Evolutionary conservation across 225 moss, liverwort and hornwort species (phyloP).

Genomic region (Physcomitrium patens): DNA sequence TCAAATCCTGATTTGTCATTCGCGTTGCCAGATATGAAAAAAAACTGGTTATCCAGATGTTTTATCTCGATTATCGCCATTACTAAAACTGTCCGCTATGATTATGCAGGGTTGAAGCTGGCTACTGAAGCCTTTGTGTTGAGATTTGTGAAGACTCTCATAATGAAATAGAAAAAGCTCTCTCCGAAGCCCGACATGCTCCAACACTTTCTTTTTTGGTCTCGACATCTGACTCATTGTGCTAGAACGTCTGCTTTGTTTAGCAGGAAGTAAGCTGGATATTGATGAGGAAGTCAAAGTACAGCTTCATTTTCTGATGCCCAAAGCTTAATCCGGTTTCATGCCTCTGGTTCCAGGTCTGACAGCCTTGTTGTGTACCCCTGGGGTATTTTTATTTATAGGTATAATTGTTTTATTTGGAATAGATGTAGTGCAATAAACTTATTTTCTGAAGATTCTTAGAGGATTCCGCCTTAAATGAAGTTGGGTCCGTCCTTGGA

Average conservation of each 20-base stretch:
- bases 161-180: conserved; percentile 5
- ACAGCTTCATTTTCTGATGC: conserved; percentile 27
- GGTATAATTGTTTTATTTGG: conserved; percentile 23
- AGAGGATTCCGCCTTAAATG: neutral
- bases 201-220: conserved; percentile 21
- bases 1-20: neutral
- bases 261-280: conserved; percentile 25
- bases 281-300: neutral
- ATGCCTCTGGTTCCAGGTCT: conserved; percentile 14
- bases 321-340: conserved; percentile 33
- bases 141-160: conserved; percentile 8
- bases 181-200: conserved; percentile 4
- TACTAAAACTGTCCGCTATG: neutral
- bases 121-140: conserved; percentile 1
- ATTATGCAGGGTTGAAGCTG: conserved; percentile 34
- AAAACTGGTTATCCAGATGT: neutral
- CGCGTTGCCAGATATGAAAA: neutral
- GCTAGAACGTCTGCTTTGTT: conserved; percentile 21
- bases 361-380: conserved; percentile 23
- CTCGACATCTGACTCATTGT: conserved; percentile 16
- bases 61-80: neutral
- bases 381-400: conserved; percentile 29
- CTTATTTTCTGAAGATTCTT: neutral
- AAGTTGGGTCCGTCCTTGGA: conserved; percentile 6
- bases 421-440: conserved; percentile 3